Evolutionary conservation across 495 filamentous ascomycete species (phyloP), one percentile per base, ranked within the genome.

Genomic region (Hypomontagnella monticulosa): DNA sequence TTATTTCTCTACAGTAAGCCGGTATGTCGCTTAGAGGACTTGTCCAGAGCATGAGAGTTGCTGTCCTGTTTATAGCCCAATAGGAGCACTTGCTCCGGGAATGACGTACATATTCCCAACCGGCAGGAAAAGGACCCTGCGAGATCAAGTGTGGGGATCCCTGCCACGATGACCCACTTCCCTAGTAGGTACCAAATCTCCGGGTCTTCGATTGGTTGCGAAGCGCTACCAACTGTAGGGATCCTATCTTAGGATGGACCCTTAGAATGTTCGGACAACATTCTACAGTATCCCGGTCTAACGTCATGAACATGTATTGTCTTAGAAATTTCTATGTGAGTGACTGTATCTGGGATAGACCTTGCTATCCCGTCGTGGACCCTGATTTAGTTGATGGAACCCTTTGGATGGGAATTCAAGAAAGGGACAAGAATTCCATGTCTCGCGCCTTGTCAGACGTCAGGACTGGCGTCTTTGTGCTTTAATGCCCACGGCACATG

Each of bases 381-480:
- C 53, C 46, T 32, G 53, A 57, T 38, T 27, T 44, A 16, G 42
- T 3, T 33, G 12, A 43, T 46, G 44, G 51, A 44, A 30, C 53
- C 40, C 6, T 41, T 33, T 33, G 16, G 27, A 67, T 67, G 52
- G 40, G 46, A 57, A 44, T 66, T 57, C 63, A 61, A 60, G 63
- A 51, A 66, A 48, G 15, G 20, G 27, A 38, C 37, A 16, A 23
- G 12, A 67, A 48, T 52, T 32, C 52, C 57, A 62, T 62, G 57
- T 52, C 48, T 53, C n/a, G 33, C 42, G 51, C 18, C 57, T 54
- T 67, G 57, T 61, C 63, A 41, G 51, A 61, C 57, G 63, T 57
- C 57, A 67, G 52, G 27, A 40, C 49, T 57, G 11, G 16, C 57
- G 14, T 47, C 44, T 52, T 42, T 14, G 12, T 14, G 12, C 18